phyloP scores from a whole-genome alignment of 2,329 filamentous ascomycete genomes.

The Rugonectria rugulosa region DNA sequence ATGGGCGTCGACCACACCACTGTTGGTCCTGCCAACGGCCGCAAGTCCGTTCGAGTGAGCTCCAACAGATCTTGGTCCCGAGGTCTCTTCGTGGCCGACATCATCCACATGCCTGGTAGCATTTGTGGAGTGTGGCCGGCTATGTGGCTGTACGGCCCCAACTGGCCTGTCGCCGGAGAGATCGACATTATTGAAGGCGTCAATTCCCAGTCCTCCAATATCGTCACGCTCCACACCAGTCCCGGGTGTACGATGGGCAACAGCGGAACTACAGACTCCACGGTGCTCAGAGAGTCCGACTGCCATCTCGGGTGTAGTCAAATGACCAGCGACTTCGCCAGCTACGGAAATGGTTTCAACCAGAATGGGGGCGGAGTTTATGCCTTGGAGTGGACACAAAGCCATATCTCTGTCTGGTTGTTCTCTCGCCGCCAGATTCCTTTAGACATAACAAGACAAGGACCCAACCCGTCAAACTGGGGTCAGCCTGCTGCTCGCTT shows the following conservation, averaged over 20 bases:
- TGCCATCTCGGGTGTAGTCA: constrained; percentile 69
- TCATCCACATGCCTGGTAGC: constrained; percentile 69
- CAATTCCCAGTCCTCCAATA: constrained; percentile 62
- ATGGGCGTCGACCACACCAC: constrained; percentile 69
- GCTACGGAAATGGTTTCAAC: constrained; percentile 72
- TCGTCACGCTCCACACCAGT: constrained; percentile 70
- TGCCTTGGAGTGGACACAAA: constrained; percentile 72
- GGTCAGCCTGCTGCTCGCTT: constrained; percentile 71
- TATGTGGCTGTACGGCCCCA: constrained; percentile 67
- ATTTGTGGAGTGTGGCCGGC: constrained; percentile 73
- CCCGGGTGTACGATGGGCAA: constrained; percentile 61
- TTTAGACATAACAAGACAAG: constrained; percentile 60
- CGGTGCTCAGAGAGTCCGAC: constrained; percentile 53
- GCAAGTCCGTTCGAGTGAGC: constrained; percentile 70
- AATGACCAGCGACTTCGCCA: constrained; percentile 45
- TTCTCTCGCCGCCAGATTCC: constrained; percentile 72
- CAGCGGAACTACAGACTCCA: constrained; percentile 52
- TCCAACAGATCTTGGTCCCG: constrained; percentile 68
- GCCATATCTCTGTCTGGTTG: constrained; percentile 76
- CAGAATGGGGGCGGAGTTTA: constrained; percentile 68
- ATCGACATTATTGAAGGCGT: constrained; percentile 79
- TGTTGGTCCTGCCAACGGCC: constrained; percentile 58
- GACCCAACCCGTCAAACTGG: constrained; percentile 69
- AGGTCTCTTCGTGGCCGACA: constrained; percentile 72
- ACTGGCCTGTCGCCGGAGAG: constrained; percentile 71